A percentile compares a stretch with the other conserved stretches of the same genome.
Evolutionary conservation across 2,329 filamentous ascomycete genomes (phyloP).

Genomic region (Chrysoporthe austroafricana): DNA sequence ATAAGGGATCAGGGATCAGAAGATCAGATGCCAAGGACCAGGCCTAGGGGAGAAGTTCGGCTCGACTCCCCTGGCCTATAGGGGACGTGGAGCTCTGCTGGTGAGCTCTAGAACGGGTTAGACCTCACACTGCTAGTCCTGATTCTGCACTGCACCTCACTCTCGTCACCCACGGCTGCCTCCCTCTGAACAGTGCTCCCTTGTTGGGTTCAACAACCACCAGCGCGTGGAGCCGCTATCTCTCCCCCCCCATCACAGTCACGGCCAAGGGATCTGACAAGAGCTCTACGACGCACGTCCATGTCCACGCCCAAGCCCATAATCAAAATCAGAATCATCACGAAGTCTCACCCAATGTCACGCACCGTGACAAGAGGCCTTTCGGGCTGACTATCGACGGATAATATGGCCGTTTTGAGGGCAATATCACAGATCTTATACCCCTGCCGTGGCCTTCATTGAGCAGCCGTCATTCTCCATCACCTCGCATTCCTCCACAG

Average conservation of each 20-base stretch:
- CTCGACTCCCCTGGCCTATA: conserved; percentile 7
- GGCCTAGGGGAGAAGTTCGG: conserved; percentile 8
- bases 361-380: background rate
- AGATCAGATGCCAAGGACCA: background rate
- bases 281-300: background rate
- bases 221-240: background rate
- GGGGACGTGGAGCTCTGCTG: background rate
- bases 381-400: conserved; percentile 12
- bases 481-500: conserved; percentile 6
- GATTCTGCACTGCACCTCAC: conserved; percentile 8
- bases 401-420: conserved; percentile 11
- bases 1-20: background rate
- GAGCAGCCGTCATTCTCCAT: background rate
- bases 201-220: too few relatives aligned
- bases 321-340: background rate
- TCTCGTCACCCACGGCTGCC: background rate
- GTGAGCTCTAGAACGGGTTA: background rate
- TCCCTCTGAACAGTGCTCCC: background rate
- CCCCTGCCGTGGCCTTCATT: background rate
- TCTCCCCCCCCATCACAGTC: background rate
- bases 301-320: background rate
- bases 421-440: conserved; percentile 20
- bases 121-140: background rate
- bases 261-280: background rate
- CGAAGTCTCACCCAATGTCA: background rate